phyloP scores from a whole-genome alignment of 2,329 filamentous ascomycete genomes.

The Coniochaeta prunicola region DNA sequence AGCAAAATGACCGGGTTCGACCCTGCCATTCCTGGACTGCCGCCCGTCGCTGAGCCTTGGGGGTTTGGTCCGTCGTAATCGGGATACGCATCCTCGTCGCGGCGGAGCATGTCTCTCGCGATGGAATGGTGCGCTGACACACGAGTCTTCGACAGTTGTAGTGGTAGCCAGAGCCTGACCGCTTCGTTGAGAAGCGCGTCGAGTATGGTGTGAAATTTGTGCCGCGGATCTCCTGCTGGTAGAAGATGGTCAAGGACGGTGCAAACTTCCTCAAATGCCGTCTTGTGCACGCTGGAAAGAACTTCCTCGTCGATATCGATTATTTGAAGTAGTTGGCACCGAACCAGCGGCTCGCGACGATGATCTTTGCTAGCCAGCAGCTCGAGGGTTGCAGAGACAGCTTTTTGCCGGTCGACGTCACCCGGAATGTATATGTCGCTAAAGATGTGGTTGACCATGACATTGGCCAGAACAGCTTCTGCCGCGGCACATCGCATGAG shows the following conservation, averaged over 20 bases:
- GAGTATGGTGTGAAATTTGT: slow-evolving; percentile 1
- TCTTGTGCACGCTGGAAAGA: neutral
- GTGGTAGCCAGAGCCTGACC: neutral
- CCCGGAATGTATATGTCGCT: slow-evolving; percentile 19
- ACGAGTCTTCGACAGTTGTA: neutral
- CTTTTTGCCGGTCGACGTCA: slow-evolving; percentile 3
- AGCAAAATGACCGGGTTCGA: neutral
- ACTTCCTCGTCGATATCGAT: neutral
- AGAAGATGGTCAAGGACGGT: neutral
- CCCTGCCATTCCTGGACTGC: neutral
- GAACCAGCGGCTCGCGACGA: slow-evolving; percentile 16
- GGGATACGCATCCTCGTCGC: neutral
- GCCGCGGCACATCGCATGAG: slow-evolving; percentile 21
- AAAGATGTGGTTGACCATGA: slow-evolving; percentile 18
- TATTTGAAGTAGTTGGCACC: slow-evolving; percentile 18
- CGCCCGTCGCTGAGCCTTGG: neutral
- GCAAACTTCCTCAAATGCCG: slow-evolving; percentile 3
- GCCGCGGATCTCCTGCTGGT: neutral
- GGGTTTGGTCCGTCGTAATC: neutral
- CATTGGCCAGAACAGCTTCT: slow-evolving; percentile 17
- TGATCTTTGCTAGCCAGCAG: slow-evolving; percentile 15
- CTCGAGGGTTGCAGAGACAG: slow-evolving; percentile 13
- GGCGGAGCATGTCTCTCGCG: neutral
- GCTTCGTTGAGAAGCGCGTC: slow-evolving; percentile 12
- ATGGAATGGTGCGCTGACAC: neutral